A percentile compares a stretch with the other conserved stretches of the same genome.
These are phyloP conservation scores for Sarcocystis neurona DNA, from an alignment of 169 alveolate species.

Conservation along the genomic window DNA sequence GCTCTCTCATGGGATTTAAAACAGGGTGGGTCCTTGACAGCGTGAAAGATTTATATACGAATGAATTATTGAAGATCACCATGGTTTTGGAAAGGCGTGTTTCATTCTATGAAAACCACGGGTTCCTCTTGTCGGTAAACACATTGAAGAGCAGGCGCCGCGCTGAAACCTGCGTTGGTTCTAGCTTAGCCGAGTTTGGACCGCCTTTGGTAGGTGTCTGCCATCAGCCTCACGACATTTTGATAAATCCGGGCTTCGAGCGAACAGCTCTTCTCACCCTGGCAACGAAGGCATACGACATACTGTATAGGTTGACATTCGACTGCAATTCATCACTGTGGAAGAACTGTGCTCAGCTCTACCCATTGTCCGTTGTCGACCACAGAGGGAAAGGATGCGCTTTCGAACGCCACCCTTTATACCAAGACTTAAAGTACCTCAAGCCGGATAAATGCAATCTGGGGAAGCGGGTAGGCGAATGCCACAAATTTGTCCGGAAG, in stretches of 20 bases:
- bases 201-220: neutral
- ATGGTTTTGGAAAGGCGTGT: constrained; percentile 35
- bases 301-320: constrained; percentile 23
- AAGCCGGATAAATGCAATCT: constrained; percentile 35
- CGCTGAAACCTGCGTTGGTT: neutral
- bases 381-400: constrained; percentile 39
- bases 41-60: neutral
- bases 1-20: constrained; percentile 35
- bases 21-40: constrained; percentile 43
- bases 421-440: neutral
- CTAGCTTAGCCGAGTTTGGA: neutral
- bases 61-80: constrained; percentile 2
- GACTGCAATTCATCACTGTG: constrained; percentile 37
- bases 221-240: constrained; percentile 17
- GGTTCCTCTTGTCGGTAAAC: constrained; percentile 30
- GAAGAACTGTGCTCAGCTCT: constrained; percentile 31
- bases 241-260: constrained; percentile 38
- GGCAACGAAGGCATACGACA: neutral
- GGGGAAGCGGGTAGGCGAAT: constrained; percentile 38
- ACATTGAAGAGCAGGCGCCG: constrained; percentile 7
- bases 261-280: neutral
- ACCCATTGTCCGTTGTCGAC: constrained; percentile 17
- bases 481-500: constrained; percentile 41
- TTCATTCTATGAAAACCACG: constrained; percentile 40
- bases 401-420: constrained; percentile 30